Conservation (phyloP, 164 flowering plant genomes). For the Santalum album region DNA sequence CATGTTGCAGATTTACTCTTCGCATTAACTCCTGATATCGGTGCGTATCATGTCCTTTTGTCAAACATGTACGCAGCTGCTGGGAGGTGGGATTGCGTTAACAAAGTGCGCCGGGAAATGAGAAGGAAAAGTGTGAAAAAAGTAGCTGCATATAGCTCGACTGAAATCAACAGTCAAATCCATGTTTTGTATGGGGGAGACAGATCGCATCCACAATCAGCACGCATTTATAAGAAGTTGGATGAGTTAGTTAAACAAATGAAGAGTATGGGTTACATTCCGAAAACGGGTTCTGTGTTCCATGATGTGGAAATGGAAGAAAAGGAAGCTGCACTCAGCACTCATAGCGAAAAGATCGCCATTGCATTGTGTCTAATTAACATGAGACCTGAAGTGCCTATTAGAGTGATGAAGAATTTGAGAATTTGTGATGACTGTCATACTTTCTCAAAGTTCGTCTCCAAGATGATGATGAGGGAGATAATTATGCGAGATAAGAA, state of each 20-base stretch:
- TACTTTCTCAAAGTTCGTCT: constrained; percentile 23
- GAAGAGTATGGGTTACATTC: constrained; percentile 26
- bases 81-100: constrained; percentile 30
- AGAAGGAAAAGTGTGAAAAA: constrained; percentile 21
- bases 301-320: constrained; percentile 46
- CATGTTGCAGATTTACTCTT: constrained; percentile 29
- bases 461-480: constrained; percentile 22
- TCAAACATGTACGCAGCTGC: constrained; percentile 38
- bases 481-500: constrained; percentile 35
- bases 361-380: constrained; percentile 32
- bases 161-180: constrained; percentile 20
- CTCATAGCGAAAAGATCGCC: constrained; percentile 41
- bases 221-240: constrained; percentile 19
- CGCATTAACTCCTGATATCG: constrained; percentile 23
- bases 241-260: constrained; percentile 22
- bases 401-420: constrained; percentile 40
- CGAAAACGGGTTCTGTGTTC: constrained; percentile 19
- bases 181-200: constrained; percentile 33
- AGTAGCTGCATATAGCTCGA: constrained; percentile 30
- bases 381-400: constrained; percentile 15
- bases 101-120: constrained; percentile 27
- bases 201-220: constrained; percentile 25
- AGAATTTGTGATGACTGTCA: constrained; percentile 39
- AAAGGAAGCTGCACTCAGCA: constrained; percentile 23
- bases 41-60: constrained; percentile 29